These are phyloP conservation scores for Colletotrichum noveboracense DNA, from an alignment of 2,329 filamentous ascomycete genomes.

Conservation along the genomic window DNA sequence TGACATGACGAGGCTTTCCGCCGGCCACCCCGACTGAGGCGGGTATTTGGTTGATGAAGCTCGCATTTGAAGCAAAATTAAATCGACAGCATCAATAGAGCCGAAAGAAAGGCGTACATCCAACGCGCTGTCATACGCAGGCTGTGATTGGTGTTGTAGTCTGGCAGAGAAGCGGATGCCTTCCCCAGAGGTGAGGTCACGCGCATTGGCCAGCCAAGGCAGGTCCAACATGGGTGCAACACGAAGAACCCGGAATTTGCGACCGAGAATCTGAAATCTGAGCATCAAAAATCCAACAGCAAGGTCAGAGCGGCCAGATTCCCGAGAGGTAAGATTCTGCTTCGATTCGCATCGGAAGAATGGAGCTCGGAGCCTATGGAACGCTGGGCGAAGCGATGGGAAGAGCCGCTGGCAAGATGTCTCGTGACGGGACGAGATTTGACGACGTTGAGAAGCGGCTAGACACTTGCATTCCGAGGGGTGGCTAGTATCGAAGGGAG, in stretches of 20 bases:
- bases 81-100: not conserved
- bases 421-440: not conserved
- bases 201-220: not conserved
- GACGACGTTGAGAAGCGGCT: not conserved
- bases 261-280: not conserved
- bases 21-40: not conserved
- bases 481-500: not conserved
- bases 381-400: not conserved
- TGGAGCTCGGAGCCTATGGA: not conserved
- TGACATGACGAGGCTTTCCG: not conserved
- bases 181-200: not conserved
- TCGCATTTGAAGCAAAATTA: not conserved
- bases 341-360: not conserved
- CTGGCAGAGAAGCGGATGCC: not conserved
- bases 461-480: not conserved
- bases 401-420: not conserved
- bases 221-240: not conserved
- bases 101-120: not conserved
- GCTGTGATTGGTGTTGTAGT: not conserved
- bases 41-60: not conserved
- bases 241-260: not conserved
- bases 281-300: not conserved
- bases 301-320: not conserved
- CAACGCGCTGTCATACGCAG: not conserved
- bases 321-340: not conserved